phyloP scores from a whole-genome alignment of 371 early-diverging fungal genomes.

The Mortierella sp. region DNA sequence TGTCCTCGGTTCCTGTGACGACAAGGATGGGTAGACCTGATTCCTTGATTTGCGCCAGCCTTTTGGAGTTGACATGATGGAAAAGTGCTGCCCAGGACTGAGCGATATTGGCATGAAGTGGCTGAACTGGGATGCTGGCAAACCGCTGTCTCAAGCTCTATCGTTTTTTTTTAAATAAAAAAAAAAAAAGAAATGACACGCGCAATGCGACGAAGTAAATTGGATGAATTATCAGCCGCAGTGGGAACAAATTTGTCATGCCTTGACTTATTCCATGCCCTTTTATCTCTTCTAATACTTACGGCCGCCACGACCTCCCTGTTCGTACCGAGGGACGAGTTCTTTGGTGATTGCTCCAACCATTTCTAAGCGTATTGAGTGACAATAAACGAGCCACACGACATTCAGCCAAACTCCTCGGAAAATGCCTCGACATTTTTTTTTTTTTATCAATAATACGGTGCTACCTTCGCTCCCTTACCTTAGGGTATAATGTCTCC shows the following conservation, averaged over 20 bases:
- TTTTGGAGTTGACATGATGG: slow-evolving; percentile 43
- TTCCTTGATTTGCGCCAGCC: slow-evolving; percentile 28
- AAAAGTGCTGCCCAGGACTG: slow-evolving; percentile 45
- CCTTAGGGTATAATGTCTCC: slow-evolving; percentile 43
- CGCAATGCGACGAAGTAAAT: no score
- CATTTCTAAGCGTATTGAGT: slow-evolving; percentile 20
- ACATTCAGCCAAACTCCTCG: no score
- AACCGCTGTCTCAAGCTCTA: slow-evolving; percentile 27
- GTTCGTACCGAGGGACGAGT: slow-evolving; percentile 25
- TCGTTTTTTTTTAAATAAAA: no score
- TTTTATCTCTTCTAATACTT: slow-evolving; percentile 5
- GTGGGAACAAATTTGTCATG: neutral
- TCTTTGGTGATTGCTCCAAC: slow-evolving; percentile 31
- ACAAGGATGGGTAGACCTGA: slow-evolving; percentile 41
- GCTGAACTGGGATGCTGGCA: slow-evolving; percentile 25
- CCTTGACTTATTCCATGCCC: no score
- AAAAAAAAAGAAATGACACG: no score
- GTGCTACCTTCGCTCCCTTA: no score
- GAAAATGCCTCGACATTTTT: no score
- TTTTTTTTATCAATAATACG: no score
- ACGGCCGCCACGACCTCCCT: slow-evolving; percentile 19
- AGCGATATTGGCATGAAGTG: slow-evolving; percentile 44
- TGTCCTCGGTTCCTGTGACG: slow-evolving; percentile 53
- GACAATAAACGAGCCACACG: neutral
- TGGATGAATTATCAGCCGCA: no score